These are phyloP conservation scores for Bigelowiella natans DNA, from an alignment of 78 protist genomes.

Conservation along the genomic window DNA sequence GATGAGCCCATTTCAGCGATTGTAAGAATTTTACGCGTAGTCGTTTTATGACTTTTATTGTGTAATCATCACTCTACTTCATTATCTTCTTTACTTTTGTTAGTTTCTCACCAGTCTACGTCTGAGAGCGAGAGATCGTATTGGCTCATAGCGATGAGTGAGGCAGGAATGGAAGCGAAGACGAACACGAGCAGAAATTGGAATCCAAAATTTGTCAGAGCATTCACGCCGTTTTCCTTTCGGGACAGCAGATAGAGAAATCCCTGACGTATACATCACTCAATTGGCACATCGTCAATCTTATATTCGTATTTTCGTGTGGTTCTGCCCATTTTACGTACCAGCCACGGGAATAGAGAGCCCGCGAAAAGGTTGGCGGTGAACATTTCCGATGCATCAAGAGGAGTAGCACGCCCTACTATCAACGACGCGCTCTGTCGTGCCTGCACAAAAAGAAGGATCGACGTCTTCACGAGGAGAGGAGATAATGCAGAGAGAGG, in stretches of 20 bases:
- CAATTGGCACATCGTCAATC: not conserved
- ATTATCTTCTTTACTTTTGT: too few relatives aligned
- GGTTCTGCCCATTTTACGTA: not conserved
- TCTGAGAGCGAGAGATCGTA: constrained; percentile 26
- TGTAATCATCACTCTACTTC: too few relatives aligned
- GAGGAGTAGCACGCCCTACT: too few relatives aligned
- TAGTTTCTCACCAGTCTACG: constrained; percentile 35
- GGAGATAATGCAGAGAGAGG: too few relatives aligned
- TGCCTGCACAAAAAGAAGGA: too few relatives aligned
- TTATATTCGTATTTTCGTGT: not conserved
- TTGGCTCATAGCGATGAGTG: not conserved
- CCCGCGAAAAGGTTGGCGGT: constrained; percentile 22
- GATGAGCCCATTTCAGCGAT: too few relatives aligned
- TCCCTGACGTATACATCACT: too few relatives aligned
- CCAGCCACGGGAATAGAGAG: constrained; percentile 1
- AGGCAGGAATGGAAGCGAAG: constrained; percentile 27
- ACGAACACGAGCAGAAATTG: constrained; percentile 26
- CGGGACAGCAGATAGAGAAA: constrained; percentile 10
- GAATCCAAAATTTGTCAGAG: constrained; percentile 8
- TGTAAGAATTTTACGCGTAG: too few relatives aligned
- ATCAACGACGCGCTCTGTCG: too few relatives aligned
- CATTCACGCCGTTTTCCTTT: not conserved
- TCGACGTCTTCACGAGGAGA: too few relatives aligned
- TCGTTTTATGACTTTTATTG: too few relatives aligned
- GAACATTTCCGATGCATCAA: too few relatives aligned